Evolutionary conservation across 2,329 filamentous ascomycete genomes (phyloP), one percentile per base, ranked within the genome.

Genomic region (Curvularia spicifera): DNA sequence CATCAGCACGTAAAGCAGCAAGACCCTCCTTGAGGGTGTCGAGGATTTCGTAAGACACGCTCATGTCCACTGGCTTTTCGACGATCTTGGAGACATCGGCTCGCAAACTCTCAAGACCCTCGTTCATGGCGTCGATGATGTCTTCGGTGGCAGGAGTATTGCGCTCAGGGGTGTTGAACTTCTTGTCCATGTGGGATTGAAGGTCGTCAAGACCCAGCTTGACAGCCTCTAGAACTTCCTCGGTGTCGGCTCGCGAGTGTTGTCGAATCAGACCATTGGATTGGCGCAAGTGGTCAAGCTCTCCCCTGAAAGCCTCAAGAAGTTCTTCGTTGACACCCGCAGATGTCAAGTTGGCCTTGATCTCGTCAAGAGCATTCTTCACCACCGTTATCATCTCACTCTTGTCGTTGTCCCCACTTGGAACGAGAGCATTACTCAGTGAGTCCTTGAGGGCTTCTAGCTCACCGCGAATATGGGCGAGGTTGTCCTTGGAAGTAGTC

Each of bases 1-100:
- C 91, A 48, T 97, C 93, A 1, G 85, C 83, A 52, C 88, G 88
- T 15, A 98, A 83, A 39, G 84, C 85, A 43, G 90, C 87, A 8
- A 98, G 81, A 0, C 93, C 93, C n/a, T 88, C 84, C 73, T 90
- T 96, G 55, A 98, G 83, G 0, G 91, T 91, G 59, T 97, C 91
- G 0, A 97, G 82, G 51, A 97, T 93, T 76, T 97, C 93, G 64
- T 96, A 91, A 59, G 91, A 94, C 56, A 91, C 88, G 0, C 90
- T 93, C 76, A 94, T 84, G 68, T 96, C 93, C 0, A 87, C 81
- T 5, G 93, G 91, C 78, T 92, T 95, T 72, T 94, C 88, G 22
- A 87, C 82, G 15, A 95, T 83, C 70, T 89, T 89, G 63, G 85
- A 81, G 49, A 97, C 85, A 65, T 97, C 93, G 15, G 85, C 83